A percentile compares a stretch with the other conserved stretches of the same genome.
These are phyloP conservation scores for Wickerhamomyces silvicola DNA, from an alignment of 805 yeast species.

Conservation along the genomic window DNA sequence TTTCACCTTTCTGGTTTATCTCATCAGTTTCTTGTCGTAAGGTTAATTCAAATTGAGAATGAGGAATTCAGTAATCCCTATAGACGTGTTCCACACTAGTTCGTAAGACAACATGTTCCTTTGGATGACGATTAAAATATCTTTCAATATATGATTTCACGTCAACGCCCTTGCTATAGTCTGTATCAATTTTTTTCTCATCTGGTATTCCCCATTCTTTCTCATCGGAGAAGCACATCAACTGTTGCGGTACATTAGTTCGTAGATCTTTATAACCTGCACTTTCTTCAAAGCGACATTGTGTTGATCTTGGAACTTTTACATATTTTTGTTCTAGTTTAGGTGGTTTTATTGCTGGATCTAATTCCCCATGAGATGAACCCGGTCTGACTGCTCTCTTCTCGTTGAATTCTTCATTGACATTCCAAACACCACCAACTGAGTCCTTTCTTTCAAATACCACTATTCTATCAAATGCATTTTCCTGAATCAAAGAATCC, in stretches of 20 bases:
- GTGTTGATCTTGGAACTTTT: neutral
- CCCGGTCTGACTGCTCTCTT: slow-evolving; percentile 14
- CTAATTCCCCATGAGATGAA: slow-evolving; percentile 10
- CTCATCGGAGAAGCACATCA: slow-evolving; percentile 35
- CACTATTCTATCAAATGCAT: slow-evolving; percentile 31
- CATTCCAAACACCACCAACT: slow-evolving; percentile 36
- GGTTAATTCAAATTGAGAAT: slow-evolving; percentile 18
- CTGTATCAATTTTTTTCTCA: slow-evolving; percentile 23
- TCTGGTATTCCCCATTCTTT: slow-evolving; percentile 24
- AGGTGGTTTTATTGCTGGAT: slow-evolving; percentile 13
- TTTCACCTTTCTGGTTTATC: slow-evolving; percentile 8
- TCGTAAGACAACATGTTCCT: slow-evolving; percentile 18
- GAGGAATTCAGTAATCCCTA: slow-evolving; percentile 5
- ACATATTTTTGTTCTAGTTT: neutral
- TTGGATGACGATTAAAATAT: slow-evolving; percentile 28
- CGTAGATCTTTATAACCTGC: slow-evolving; percentile 19
- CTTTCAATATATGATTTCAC: slow-evolving; percentile 45
- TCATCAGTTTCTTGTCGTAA: slow-evolving; percentile 18
- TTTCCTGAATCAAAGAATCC: slow-evolving; percentile 27
- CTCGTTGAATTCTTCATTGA: slow-evolving; percentile 18
- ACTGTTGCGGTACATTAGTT: slow-evolving; percentile 33
- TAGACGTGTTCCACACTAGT: slow-evolving; percentile 31
- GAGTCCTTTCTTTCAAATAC: slow-evolving; percentile 30
- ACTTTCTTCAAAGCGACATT: slow-evolving; percentile 16
- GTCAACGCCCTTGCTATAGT: slow-evolving; percentile 43